Evolutionary conservation across 495 filamentous ascomycete genomes (phyloP).

Genomic region (Penicillium simplicissimum): DNA sequence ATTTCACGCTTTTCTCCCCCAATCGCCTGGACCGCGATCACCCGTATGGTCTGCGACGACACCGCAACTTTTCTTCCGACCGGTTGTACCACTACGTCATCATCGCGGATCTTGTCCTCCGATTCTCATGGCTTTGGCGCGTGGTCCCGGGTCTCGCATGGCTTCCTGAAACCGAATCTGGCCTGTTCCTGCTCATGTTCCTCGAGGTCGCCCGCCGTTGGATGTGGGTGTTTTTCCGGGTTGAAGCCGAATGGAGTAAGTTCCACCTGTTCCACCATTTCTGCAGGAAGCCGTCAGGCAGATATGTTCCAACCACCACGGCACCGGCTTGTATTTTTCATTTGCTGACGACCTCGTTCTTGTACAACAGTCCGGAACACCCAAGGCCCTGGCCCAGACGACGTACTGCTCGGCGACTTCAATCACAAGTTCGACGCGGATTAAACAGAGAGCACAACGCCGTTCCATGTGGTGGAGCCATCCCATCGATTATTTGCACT

Average conservation of each 20-base stretch:
- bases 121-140: slow-evolving; percentile 89
- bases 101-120: slow-evolving; percentile 71
- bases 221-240: slow-evolving; percentile 96
- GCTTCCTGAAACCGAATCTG: slow-evolving; percentile 79
- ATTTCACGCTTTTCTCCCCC: slow-evolving; percentile 74
- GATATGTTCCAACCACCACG: not conserved
- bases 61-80: slow-evolving; percentile 66
- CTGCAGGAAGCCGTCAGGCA: slow-evolving; percentile 3
- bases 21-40: slow-evolving; percentile 56
- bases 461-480: not conserved
- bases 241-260: slow-evolving; percentile 88
- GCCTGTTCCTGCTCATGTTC: slow-evolving; percentile 83
- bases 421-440: slow-evolving; percentile 54
- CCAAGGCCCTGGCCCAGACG: slow-evolving; percentile 53
- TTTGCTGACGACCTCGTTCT: slow-evolving; percentile 22
- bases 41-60: slow-evolving; percentile 74
- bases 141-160: slow-evolving; percentile 76
- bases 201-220: slow-evolving; percentile 85
- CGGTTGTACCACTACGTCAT: slow-evolving; percentile 84
- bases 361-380: slow-evolving; percentile 52
- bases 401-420: slow-evolving; percentile 56
- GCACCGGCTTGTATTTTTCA: not conserved
- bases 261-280: slow-evolving; percentile 9
- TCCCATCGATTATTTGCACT: not conserved
- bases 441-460: slow-evolving; percentile 25